Evolutionary conservation across 106 monocot genomes (phyloP), one percentile per base, ranked within the genome.

Genomic region (Vanilla planifolia): DNA sequence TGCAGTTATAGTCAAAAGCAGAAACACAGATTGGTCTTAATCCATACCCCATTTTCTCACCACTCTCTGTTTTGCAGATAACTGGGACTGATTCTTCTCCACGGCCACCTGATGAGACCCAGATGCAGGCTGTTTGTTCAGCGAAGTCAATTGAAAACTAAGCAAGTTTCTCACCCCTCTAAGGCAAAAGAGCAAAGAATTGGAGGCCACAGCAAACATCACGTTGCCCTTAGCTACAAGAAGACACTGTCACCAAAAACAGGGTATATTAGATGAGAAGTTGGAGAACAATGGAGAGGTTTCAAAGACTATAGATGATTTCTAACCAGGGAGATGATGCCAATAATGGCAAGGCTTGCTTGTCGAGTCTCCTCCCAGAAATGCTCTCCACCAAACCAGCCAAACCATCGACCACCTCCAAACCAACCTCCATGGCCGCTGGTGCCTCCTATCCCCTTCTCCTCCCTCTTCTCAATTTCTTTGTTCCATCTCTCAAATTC

Each of bases 401-500:
- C 69, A 21, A 75, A 89, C 85, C 93, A 88, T 5, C 88, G 68
- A 8, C 88, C 77, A 14, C 93, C 88, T 32, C 88, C 85, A 70
- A 83, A 89, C 80, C 89, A 86, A 20, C 94, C 94, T 35, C 86
- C 82, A 1, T 67, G 29, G 29, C 80, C 80, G 22, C 69, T 50
- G 29, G 53, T 45, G 30, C 82, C 82, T 20, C 85, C 80, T 25
- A 67, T 77, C 7, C 61, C 75, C 44, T 30, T 63, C 51, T 83
- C 75, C 71, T 78, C 53, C 70, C 86, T 70, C 62, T 74, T 90
- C 36, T 84, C 59, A 55, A 95, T 86, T 79, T 90, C 82, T 70
- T 84, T 83, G 73, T 81, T 76, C 95, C 89, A 86, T 71, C 90
- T 95, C 51, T 90, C 86, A 56, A 95, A 79, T 26, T 84, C 80